A percentile compares a stretch with the other conserved stretches of the same genome.
Conservation (phyloP, 2,329 filamentous ascomycete species). For the Fusarium bulbicola region DNA sequence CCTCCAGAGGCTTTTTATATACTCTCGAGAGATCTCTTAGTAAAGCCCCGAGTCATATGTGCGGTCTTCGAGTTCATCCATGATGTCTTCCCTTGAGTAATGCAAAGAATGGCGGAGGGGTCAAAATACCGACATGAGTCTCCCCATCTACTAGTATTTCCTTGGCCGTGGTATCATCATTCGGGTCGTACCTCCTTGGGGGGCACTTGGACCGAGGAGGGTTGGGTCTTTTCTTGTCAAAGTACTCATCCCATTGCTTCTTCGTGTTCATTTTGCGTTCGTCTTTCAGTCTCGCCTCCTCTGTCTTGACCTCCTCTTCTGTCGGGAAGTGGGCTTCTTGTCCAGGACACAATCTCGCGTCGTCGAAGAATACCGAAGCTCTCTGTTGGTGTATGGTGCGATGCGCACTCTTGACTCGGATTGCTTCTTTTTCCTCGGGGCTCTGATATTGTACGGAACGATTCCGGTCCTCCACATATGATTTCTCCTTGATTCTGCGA, state of each 20-base stretch:
- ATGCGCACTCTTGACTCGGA: neutral
- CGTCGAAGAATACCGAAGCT: conserved; percentile 23
- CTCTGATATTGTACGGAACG: neutral
- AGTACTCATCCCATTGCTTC: neutral
- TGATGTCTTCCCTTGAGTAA: neutral
- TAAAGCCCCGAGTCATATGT: neutral
- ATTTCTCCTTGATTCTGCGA: neutral
- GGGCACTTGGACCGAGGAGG: neutral
- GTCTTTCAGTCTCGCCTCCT: neutral
- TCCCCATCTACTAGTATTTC: too few species aligned
- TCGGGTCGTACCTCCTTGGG: accelerated
- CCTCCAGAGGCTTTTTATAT: too few species aligned
- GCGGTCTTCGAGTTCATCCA: neutral
- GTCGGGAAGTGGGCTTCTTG: neutral
- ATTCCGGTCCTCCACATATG: neutral
- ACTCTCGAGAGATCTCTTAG: neutral
- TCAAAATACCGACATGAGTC: accelerated
- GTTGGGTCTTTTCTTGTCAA: neutral
- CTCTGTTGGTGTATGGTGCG: conserved; percentile 2
- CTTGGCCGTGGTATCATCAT: too few species aligned
- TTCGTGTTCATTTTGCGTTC: neutral
- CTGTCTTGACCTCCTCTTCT: neutral
- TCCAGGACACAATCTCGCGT: neutral
- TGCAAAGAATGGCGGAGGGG: neutral
- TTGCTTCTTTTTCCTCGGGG: neutral